A percentile compares a stretch with the other conserved stretches of the same genome.
These are phyloP conservation scores for Pseudogymnoascus sp. DNA, from an alignment of 2,329 filamentous ascomycete species.

Conservation along the genomic window DNA sequence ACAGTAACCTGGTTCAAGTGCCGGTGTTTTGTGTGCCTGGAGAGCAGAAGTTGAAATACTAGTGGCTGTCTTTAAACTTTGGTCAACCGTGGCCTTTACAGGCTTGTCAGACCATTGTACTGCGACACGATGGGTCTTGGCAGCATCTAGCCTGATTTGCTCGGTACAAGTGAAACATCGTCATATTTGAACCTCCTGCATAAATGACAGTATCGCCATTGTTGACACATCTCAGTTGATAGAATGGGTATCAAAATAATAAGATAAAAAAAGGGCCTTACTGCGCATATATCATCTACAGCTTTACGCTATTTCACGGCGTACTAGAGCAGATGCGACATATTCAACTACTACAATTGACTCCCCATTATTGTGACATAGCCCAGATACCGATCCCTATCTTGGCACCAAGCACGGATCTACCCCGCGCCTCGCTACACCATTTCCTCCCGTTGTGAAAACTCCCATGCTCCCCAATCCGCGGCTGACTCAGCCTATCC, in stretches of 20 bases:
- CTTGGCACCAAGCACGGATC: conserved; percentile 7
- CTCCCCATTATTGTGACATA: not conserved
- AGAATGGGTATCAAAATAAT: not conserved
- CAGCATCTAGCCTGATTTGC: conserved; percentile 4
- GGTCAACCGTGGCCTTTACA: conserved; percentile 9
- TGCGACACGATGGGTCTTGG: not conserved
- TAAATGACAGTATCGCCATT: conserved; percentile 2
- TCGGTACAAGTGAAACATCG: conserved; percentile 7
- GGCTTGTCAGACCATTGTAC: conserved; percentile 2
- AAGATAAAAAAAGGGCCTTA: not conserved
- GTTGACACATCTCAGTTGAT: not conserved
- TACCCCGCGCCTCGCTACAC: conserved; percentile 8
- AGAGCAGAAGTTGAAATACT: conserved; percentile 6
- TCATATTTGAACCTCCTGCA: not conserved
- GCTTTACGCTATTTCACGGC: not conserved
- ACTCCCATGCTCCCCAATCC: not conserved
- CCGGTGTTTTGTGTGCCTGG: not conserved
- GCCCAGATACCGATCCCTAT: conserved; percentile 2
- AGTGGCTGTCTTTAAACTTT: conserved; percentile 9
- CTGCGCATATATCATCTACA: not conserved
- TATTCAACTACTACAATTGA: not conserved
- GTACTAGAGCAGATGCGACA: not conserved
- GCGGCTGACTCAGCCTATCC: conserved; percentile 4
- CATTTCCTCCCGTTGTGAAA: not conserved
- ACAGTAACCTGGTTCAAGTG: not conserved